Base-by-base conservation (phyloP, 148 eudicot genomes). In the Pharnaceum exiguum region DNA sequence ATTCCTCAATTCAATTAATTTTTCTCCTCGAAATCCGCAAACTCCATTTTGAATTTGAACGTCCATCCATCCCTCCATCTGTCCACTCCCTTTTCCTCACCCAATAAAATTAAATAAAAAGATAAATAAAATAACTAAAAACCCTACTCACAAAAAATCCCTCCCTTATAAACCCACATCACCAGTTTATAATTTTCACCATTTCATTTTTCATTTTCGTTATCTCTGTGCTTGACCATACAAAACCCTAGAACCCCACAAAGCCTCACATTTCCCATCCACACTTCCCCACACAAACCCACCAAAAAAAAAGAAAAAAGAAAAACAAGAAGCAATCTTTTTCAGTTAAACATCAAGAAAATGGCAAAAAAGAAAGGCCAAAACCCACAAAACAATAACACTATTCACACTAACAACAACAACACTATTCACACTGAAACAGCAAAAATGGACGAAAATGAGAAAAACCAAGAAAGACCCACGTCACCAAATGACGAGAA, bases 291-390 rank as follows among this genome's bases (percentile, higher is more conserved):
- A 3, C 31, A 19, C 4, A 13, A n/a, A 27, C 11, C 23, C n/a
- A n/a, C n/a, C n/a, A n/a, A n/a, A n/a, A n/a, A n/a, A n/a, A n/a
- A n/a, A 25, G 15, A 30, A 2, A 10, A 17, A 22, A 9, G 2
- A 35, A 13, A 10, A 30, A 46, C 28, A 32, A 32, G 5, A 18
- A 37, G n/a, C 3, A n/a, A 32, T 51, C 39, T 7, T 32, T 31
- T 35, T 30, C 32, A 57, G 51, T 45, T 32, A 42, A 25, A 64
- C 70, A 65, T 46, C 25, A 51, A 30, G 32, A 58, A 37, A 17
- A 86, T 90, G 97, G 95, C 91, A 24, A 90, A 80, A 70, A 90
- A 73, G 78, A 85, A n/a, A n/a, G n/a, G n/a, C n/a, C n/a, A n/a
- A n/a, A 89, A 70, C 23, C 45, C 44, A 66, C 63, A 59, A 69